These are phyloP conservation scores for Cornus controversa DNA, from an alignment of 148 eudicot species.

Conservation along the genomic window DNA sequence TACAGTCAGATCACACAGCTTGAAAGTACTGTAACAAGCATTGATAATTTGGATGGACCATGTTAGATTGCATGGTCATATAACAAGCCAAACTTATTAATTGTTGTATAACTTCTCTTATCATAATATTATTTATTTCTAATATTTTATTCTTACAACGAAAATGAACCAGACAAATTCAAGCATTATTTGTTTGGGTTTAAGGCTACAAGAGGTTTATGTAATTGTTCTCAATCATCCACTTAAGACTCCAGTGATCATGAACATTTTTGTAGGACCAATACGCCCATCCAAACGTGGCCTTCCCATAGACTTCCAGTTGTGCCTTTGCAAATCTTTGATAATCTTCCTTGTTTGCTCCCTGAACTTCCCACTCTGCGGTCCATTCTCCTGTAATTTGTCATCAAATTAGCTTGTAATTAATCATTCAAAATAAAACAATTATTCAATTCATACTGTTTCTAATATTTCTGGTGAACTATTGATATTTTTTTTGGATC, in stretches of 20 bases:
- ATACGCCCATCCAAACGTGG: conserved; percentile 18
- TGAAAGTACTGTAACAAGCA: too few relatives aligned
- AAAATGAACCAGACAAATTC: too few relatives aligned
- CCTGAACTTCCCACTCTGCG: conserved; percentile 8
- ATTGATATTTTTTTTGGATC: too few relatives aligned
- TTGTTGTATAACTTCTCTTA: too few relatives aligned
- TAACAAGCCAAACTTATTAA: too few relatives aligned
- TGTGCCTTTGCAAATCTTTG: conserved; percentile 13
- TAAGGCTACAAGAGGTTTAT: not conserved
- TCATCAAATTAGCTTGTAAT: not conserved
- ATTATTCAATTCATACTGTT: not conserved
- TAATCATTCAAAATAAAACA: not conserved
- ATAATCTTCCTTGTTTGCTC: conserved; percentile 10
- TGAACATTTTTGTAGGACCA: conserved; percentile 7
- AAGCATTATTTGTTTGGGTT: too few relatives aligned
- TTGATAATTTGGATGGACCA: too few relatives aligned
- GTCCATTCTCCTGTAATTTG: conserved; percentile 26
- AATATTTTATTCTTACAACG: too few relatives aligned
- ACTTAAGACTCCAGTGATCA: conserved; percentile 11
- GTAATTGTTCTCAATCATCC: conserved; percentile 2
- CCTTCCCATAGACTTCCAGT: not conserved
- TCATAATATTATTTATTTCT: too few relatives aligned
- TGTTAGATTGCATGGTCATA: too few relatives aligned
- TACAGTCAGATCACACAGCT: too few relatives aligned
- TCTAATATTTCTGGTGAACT: too few relatives aligned